Percentiles rank a stretch among this genome's conserved stretches.
These are phyloP conservation scores for Lactifluus hygrophoroides DNA, from an alignment of 768 basidiomycete species.

Conservation along the genomic window DNA sequence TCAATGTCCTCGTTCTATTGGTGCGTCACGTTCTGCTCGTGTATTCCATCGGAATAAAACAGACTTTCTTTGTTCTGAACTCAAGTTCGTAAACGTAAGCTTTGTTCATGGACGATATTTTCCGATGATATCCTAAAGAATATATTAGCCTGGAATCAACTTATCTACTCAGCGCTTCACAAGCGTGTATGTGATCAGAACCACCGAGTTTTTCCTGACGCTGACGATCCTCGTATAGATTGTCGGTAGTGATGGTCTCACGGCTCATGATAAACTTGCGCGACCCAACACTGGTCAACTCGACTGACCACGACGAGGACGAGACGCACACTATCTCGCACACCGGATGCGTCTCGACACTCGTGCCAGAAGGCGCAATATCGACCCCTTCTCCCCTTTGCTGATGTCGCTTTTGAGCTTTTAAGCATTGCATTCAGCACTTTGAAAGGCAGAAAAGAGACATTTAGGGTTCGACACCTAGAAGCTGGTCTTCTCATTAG, in stretches of 20 bases:
- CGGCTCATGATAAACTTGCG: constrained; percentile 17
- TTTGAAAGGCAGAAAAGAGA: not conserved
- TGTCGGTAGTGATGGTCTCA: constrained; percentile 12
- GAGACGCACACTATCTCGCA: not conserved
- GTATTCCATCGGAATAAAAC: not conserved
- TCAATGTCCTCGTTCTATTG: constrained; percentile 6
- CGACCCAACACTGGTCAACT: not conserved
- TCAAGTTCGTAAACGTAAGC: not conserved
- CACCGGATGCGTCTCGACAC: not conserved
- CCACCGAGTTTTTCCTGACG: not conserved
- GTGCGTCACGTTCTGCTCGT: not conserved
- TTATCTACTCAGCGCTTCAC: not conserved
- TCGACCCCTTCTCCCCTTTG: too few relatives aligned
- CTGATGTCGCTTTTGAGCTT: not conserved
- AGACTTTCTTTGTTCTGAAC: not conserved
- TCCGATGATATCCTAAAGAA: not conserved
- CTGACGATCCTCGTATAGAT: not conserved
- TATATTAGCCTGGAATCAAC: not conserved
- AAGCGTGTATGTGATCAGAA: constrained; percentile 2
- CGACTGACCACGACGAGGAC: not conserved
- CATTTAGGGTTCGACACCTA: not conserved
- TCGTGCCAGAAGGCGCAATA: not conserved
- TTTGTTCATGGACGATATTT: too few relatives aligned
- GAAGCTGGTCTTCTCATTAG: not conserved
- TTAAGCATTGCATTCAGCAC: not conserved